Evolutionary conservation across 371 early-diverging fungal genomes (phyloP), one percentile per base, ranked within the genome.

Genomic region (Mucor circinelloides): DNA sequence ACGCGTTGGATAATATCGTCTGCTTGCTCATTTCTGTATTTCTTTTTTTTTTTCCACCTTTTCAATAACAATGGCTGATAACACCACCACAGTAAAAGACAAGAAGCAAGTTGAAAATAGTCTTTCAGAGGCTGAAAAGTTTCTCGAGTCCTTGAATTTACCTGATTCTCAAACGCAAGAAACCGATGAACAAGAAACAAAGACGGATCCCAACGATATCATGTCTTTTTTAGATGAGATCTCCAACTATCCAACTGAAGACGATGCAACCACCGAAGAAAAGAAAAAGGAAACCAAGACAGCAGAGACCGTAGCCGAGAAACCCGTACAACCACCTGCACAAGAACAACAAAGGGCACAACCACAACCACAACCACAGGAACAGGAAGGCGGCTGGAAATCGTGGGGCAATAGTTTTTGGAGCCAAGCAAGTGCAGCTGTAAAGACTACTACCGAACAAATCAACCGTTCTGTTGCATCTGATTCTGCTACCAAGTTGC

Each of bases 211-310:
- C 13, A 82, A 74, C 31, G 84, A 84, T 58, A 80, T 84, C 74
- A 80, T 84, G 82, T 78, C 79, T 10, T 84, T 84, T 54, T 66
- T 84, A 21, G 84, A 84, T 64, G 84, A 84, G 64, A 81, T 84
- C 44, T 67, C 84, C 15, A 78, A 81, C 10, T 77, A 78, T 46
- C 78, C 77, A 21, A 58, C 71, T 28, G 67, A 67, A 9, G 61
- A 67, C 32, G 50, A 59, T 36, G 25, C 34, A 28, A 42, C 40
- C 0, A 21, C 44, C 13, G 48, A 36, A 6, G 31, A 46, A 13
- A 58, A 56, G 27, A 31, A 44, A 28, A 64, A 40, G 15, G 60
- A 40, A 4, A 7, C 30, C 17, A 5, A 32, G 17, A 0, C 28
- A 38, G 12, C 4, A 44, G 57, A 8, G 3, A 13, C 13, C 13